Percentiles rank a stretch among this genome's conserved stretches.
phyloP scores from a whole-genome alignment of 176 grass and related monocot genomes.

The Elaeis guineensis region DNA sequence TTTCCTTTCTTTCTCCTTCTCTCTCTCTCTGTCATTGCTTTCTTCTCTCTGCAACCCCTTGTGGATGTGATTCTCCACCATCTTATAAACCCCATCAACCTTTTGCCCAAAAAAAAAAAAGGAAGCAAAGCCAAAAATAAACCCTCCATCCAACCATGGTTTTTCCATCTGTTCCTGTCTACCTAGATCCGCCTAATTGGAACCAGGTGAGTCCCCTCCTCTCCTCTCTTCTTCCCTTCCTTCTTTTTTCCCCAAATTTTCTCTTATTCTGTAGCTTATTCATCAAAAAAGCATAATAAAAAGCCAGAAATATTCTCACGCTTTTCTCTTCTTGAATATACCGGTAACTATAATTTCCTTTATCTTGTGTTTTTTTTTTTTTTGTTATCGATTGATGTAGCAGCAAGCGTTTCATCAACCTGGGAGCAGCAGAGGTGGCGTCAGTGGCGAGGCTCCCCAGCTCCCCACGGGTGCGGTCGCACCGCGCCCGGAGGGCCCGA shows the following conservation, averaged over 20 bases:
- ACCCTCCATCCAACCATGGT: slow-evolving; percentile 48
- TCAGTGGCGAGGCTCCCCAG: slow-evolving; percentile 28
- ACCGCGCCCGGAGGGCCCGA: slow-evolving; percentile 11
- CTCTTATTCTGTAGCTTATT: slow-evolving; percentile 28
- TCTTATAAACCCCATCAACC: slow-evolving; percentile 41
- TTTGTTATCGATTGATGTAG: slow-evolving; percentile 20
- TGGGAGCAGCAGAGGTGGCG: slow-evolving; percentile 5
- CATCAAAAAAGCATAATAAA: slow-evolving; percentile 17
- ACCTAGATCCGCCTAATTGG: slow-evolving; percentile 91
- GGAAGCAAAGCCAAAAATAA: slow-evolving; percentile 43
- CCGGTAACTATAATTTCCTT: slow-evolving; percentile 32
- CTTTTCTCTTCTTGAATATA: slow-evolving; percentile 56
- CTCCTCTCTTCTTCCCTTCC: slow-evolving; percentile 21
- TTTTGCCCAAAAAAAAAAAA: slow-evolving; percentile 46
- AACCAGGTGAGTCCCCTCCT: slow-evolving; percentile 46
- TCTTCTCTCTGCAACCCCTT: slow-evolving; percentile 33
- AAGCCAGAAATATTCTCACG: slow-evolving; percentile 32
- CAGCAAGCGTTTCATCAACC: slow-evolving; percentile 38
- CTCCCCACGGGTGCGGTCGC: neutral
- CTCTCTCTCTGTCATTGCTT: slow-evolving; percentile 1
- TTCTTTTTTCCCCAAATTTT: neutral
- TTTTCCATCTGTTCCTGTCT: slow-evolving; percentile 76
- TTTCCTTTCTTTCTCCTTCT: slow-evolving; percentile 1
- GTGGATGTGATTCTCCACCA: slow-evolving; percentile 85
- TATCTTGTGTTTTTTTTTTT: slow-evolving; percentile 22